Percentiles rank a stretch among this genome's conserved stretches.
phyloP scores from a whole-genome alignment of 148 eudicot species.

The Persicaria tinctoria region DNA sequence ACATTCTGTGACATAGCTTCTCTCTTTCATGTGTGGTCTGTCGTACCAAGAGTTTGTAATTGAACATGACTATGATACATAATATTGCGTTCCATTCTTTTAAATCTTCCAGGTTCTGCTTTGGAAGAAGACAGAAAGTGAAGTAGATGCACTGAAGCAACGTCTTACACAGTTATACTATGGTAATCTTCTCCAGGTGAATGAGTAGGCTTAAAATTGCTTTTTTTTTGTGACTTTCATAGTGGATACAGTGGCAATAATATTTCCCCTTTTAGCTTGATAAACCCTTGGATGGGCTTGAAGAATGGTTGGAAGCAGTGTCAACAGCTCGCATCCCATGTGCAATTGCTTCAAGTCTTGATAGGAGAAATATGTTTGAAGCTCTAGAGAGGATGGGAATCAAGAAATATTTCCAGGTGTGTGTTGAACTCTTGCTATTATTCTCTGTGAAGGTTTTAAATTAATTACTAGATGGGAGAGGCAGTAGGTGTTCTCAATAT shows the following conservation, averaged over 20 bases:
- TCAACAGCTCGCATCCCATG: slow-evolving; percentile 85
- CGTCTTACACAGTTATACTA: slow-evolving; percentile 69
- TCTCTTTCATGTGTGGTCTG: neutral
- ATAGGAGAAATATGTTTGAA: slow-evolving; percentile 63
- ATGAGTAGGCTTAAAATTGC: neutral
- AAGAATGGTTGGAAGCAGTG: slow-evolving; percentile 89
- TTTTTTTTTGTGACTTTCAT: slow-evolving; percentile 7
- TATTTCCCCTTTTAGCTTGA: slow-evolving; percentile 44
- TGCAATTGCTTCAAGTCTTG: slow-evolving; percentile 91
- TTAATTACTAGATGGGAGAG: neutral
- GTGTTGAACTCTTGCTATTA: neutral
- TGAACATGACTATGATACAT: neutral
- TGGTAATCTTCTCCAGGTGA: slow-evolving; percentile 67
- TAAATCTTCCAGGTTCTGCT: slow-evolving; percentile 44
- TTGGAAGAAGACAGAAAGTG: slow-evolving; percentile 50
- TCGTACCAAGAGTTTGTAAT: neutral
- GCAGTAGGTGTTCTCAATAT: neutral
- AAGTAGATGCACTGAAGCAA: slow-evolving; percentile 49
- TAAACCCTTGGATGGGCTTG: slow-evolving; percentile 71
- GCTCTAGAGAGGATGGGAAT: slow-evolving; percentile 70
- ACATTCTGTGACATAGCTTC: too few species aligned
- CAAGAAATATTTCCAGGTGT: slow-evolving; percentile 77
- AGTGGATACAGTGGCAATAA: neutral
- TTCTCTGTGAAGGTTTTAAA: neutral
- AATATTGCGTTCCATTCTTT: neutral